A percentile compares a stretch with the other conserved stretches of the same genome.
phyloP scores from a whole-genome alignment of 495 filamentous ascomycete genomes.

The Lophiotrema nucula region DNA sequence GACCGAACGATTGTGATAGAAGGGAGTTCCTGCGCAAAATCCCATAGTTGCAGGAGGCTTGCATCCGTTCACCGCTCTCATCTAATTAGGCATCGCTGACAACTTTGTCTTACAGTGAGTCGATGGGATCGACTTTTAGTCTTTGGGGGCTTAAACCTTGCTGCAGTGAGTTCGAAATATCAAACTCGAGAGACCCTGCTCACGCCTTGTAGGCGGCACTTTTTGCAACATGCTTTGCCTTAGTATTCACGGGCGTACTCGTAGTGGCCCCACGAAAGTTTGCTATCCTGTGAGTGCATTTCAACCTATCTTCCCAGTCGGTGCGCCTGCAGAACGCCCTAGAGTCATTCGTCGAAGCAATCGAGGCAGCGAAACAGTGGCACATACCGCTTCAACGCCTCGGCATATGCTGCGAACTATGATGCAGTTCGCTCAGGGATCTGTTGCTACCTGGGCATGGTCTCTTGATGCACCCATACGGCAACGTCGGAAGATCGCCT shows the following conservation, averaged over 20 bases:
- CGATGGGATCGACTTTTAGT: slow-evolving; percentile 94
- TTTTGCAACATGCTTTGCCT: slow-evolving; percentile 86
- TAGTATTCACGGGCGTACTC: slow-evolving; percentile 69
- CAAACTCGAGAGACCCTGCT: no score
- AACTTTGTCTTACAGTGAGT: slow-evolving; percentile 65
- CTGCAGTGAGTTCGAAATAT: no score
- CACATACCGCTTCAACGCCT: slow-evolving; percentile 11
- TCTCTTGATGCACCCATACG: slow-evolving; percentile 1
- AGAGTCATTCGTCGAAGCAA: slow-evolving; percentile 10
- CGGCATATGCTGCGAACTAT: slow-evolving; percentile 7
- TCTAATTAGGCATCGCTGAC: slow-evolving; percentile 30
- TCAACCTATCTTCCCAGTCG: slow-evolving; percentile 18
- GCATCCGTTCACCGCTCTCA: slow-evolving; percentile 28
- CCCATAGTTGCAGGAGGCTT: slow-evolving; percentile 36
- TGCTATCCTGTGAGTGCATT: slow-evolving; percentile 82
- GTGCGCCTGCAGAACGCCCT: slow-evolving; percentile 21
- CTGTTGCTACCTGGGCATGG: slow-evolving; percentile 1
- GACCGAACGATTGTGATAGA: slow-evolving; percentile 29
- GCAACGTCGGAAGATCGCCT: not conserved
- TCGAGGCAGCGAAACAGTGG: slow-evolving; percentile 10
- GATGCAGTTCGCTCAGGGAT: slow-evolving; percentile 7
- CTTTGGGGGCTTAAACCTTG: slow-evolving; percentile 88
- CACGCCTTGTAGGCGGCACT: no score
- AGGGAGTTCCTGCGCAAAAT: slow-evolving; percentile 38
- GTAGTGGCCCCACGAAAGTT: slow-evolving; percentile 84